phyloP scores from a whole-genome alignment of 805 yeast species.

The Candida sanyiensis region DNA sequence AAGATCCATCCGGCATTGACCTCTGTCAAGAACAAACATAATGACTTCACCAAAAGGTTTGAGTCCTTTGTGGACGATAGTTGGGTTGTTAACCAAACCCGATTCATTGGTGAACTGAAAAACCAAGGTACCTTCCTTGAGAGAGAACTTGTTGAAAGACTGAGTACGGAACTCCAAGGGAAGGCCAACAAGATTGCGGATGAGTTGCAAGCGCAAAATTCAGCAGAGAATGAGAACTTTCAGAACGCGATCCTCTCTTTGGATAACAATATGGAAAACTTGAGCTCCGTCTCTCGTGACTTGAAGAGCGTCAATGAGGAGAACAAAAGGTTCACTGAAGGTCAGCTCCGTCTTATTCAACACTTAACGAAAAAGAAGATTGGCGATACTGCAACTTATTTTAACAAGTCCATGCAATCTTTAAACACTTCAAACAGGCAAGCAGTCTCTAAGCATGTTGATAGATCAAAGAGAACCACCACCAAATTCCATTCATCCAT shows the following conservation, averaged over 20 bases:
- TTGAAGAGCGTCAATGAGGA: conserved; percentile 15
- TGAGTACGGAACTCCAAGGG: conserved; percentile 16
- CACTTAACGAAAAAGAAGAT: conserved; percentile 12
- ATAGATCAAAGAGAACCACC: conserved; percentile 8
- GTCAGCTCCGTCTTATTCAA: conserved; percentile 14
- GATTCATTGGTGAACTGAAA: conserved; percentile 10
- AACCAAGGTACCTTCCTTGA: conserved; percentile 1
- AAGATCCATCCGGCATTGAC: conserved; percentile 11
- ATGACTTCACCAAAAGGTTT: conserved; percentile 12
- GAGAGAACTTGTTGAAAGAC: conserved; percentile 12
- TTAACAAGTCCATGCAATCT: conserved; percentile 10
- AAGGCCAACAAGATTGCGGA: conserved; percentile 13
- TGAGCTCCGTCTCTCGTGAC: conserved; percentile 10
- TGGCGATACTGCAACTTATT: conserved; percentile 11
- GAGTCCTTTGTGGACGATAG: conserved; percentile 12
- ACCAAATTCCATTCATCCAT: conserved; percentile 7
- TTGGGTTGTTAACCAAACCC: conserved; percentile 16
- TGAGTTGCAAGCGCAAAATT: conserved; percentile 11
- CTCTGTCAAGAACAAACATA: conserved; percentile 11
- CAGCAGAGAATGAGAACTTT: conserved; percentile 2
- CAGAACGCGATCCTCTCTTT: conserved; percentile 7
- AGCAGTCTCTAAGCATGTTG: conserved; percentile 15
- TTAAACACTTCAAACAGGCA: conserved; percentile 15
- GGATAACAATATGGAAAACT: conserved; percentile 8
- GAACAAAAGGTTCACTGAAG: conserved; percentile 13